Evolutionary conservation across 306 rosid genomes (phyloP).

Genomic region (Gillenia trifoliata): DNA sequence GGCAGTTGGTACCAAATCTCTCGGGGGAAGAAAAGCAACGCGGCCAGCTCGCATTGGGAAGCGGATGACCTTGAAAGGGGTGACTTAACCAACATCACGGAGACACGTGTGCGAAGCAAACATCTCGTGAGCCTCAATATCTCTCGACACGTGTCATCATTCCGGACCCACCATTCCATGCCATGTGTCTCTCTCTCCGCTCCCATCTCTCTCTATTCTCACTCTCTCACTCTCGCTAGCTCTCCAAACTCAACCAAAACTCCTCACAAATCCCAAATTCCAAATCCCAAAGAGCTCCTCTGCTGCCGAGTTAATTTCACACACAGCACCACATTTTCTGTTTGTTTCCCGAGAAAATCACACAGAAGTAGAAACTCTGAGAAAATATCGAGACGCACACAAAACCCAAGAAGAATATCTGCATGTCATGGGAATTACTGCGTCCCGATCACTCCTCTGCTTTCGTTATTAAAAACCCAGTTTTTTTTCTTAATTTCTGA

Average conservation of each 20-base stretch:
- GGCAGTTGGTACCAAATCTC: background rate
- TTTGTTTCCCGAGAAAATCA: slow-evolving; percentile 21
- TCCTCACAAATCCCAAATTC: background rate
- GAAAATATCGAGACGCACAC: background rate
- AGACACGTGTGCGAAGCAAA: slow-evolving; percentile 11
- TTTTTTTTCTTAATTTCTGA: background rate
- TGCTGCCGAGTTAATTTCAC: background rate
- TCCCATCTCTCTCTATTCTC: background rate
- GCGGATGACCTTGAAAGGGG: slow-evolving; percentile 32
- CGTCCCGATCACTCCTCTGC: background rate
- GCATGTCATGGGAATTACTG: background rate
- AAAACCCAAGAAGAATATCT: background rate
- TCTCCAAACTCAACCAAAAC: background rate
- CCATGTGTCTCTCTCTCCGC: slow-evolving; percentile 37
- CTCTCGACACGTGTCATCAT: slow-evolving; percentile 44
- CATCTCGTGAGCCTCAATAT: background rate
- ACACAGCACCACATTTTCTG: background rate
- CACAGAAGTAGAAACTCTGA: background rate
- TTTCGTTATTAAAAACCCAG: background rate
- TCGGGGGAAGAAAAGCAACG: slow-evolving; percentile 3
- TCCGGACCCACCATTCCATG: slow-evolving; percentile 13
- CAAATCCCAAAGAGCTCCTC: background rate
- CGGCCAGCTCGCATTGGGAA: slow-evolving; percentile 44
- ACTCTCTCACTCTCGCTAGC: background rate
- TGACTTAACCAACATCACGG: background rate